Evolutionary conservation across 306 rosid genomes (phyloP).

Genomic region (Fragaria ananassa): DNA sequence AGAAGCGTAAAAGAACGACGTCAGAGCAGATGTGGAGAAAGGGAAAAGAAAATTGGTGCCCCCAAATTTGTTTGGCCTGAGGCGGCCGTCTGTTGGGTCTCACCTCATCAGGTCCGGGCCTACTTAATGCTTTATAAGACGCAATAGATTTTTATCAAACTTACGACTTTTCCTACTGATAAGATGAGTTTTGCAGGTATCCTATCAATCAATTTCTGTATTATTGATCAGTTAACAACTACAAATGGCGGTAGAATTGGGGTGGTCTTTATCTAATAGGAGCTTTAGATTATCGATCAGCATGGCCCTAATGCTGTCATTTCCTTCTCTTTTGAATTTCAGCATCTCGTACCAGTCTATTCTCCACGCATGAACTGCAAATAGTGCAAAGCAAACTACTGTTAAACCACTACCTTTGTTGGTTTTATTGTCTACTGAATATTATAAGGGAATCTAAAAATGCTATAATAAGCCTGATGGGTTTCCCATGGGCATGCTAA

Average conservation of each 20-base stretch:
- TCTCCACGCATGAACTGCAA: background rate
- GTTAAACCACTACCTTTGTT: background rate
- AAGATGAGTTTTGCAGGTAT: background rate
- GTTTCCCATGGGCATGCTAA: background rate
- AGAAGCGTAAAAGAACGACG: no score
- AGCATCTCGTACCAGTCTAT: background rate
- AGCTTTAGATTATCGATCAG: constrained; percentile 8
- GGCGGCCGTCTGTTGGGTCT: no score
- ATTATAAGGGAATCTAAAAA: background rate
- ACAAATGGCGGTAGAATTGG: background rate
- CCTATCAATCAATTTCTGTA: background rate
- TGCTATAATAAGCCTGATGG: background rate
- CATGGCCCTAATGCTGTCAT: background rate
- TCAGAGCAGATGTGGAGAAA: no score
- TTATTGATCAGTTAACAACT: background rate
- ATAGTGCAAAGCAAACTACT: background rate
- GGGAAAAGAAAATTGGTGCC: no score
- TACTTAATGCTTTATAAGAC: background rate
- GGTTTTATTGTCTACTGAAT: constrained; percentile 7
- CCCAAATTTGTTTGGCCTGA: no score
- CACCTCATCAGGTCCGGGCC: no score
- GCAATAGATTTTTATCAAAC: background rate
- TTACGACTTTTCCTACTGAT: background rate
- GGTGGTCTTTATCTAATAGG: background rate
- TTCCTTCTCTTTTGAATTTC: background rate